Evolutionary conservation across 495 filamentous ascomycete species (phyloP), one percentile per base, ranked within the genome.

Genomic region (Aspergillus mulundensis): DNA sequence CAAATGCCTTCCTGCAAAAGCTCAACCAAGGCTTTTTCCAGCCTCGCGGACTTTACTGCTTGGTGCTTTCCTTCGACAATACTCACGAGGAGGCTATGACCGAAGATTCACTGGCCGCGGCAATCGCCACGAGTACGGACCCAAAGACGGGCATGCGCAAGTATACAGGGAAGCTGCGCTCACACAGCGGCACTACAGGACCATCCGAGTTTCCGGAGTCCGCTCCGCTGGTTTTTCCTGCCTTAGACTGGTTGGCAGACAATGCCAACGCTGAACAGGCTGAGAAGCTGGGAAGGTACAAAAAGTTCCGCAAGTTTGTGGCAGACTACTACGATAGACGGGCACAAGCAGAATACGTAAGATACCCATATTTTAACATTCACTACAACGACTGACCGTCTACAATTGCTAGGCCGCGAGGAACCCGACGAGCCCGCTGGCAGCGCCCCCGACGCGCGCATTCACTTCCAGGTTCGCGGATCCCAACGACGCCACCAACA

Each of bases 11-110:
- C 25, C 69, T 84, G 2, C 70, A 78, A 24, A 63, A 67, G 30
- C 75, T 81, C 64, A 86, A 86, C 61, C 62, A 81, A 8, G 69
- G 78, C n/a, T 66, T 83, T 18, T 83, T 84, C 68, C 68, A 67
- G 39, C 81, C 82, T 0, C 77, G 73, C 25, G 83, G 82, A 3
- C 68, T 84, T 10, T 82, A 75, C 61, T 76, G 72, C 45, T 59
- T 84, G 23, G 67, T 86, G 28, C 78, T 86, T 75, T 75, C 75
- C 12, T 81, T 75, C 58, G 74, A 76, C 38, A 72, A 76, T n/a
- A 65, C 72, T 51, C 68, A 50, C 73, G 50, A 28, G 25, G 25
- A 28, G 25, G 25, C 25, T 28, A 28, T 28, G 25, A 28, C 25
- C 25, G 25, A 28, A 3, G 25, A 28, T 3, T 3, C 25, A 28